Base-by-base conservation (phyloP, 2,329 filamentous ascomycete species). In the Ophiostoma himal-ulmi region DNA sequence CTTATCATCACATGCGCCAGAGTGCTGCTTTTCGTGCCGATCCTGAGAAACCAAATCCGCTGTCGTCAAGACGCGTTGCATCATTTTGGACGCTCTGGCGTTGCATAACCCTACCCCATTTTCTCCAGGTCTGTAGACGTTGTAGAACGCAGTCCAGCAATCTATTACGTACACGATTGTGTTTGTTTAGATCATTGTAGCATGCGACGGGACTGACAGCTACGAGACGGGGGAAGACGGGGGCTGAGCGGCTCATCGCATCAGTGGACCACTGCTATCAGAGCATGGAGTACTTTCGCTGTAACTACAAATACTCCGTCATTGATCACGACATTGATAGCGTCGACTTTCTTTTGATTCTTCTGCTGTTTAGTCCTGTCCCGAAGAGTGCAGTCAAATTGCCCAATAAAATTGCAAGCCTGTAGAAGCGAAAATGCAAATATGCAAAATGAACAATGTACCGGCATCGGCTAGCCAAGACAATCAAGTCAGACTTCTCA, bases 51-150 rank as follows among this genome's bases (percentile, higher is more conserved):
- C 26, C 26, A 30, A 39, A 11, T 13, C 8, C 6, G 37, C 1
- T 39, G 37, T 39, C 37, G 37, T 39, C 4, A 10, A 39, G 44
- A n/a, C 44, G 44, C 44, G 44, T 44, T 44, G 13, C 41, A 44
- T 44, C 13, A 44, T 20, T 44, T 20, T 13, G 5, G 5, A 3
- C 13, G 17, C 10, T 44, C 48, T 22, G n/a, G 48, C 48, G 48
- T 54, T 54, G 17, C n/a, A 22, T 20, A 13, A 13, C 41, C 13
- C 10, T 57, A 57, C 52, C 52, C 52, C 52, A 26, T 57, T 30
- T 57, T 57, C 52, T 57, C 52, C 52, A 57, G 52, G 52, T 57
- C 52, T 57, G 52, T 26, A 57, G 44, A 48, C 20, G 17, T 48
- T 48, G 44, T 48, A 48, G 44, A 48, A 48, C 10, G 44, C 44